Conservation (phyloP, 306 rosid species). For the Fragaria vesca region DNA sequence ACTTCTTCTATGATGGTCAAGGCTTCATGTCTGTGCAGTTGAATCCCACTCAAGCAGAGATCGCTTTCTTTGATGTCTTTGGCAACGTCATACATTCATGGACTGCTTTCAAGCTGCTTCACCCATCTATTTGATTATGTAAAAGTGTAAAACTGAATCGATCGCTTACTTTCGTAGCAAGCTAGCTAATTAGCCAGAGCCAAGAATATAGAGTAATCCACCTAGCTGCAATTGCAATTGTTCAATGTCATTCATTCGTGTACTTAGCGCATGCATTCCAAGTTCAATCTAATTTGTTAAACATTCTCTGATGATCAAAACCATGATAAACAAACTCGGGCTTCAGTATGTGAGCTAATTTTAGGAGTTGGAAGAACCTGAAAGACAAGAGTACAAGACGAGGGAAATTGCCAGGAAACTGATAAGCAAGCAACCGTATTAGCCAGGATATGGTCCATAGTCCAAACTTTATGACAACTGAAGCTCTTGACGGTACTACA, state of each 20-base stretch:
- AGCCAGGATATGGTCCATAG: no score
- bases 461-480: no score
- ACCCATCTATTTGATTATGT: conserved; percentile 11
- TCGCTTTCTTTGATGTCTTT: conserved; percentile 52
- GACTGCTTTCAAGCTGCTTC: conserved; percentile 36
- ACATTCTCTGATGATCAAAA: background rate
- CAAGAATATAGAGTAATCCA: background rate
- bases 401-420: conserved; percentile 14
- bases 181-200: background rate
- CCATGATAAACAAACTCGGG: background rate
- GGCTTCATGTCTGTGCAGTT: conserved; percentile 71
- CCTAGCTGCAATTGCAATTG: background rate
- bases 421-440: no score
- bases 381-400: background rate
- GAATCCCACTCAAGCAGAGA: conserved; percentile 33
- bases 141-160: background rate
- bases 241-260: background rate
- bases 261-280: background rate
- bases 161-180: background rate
- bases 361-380: background rate
- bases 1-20: conserved; percentile 79
- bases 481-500: conserved; percentile 40
- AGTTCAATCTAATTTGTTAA: background rate
- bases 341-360: background rate
- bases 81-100: conserved; percentile 53